Evolutionary conservation across 768 basidiomycete genomes (phyloP).

Genomic region (Hericium coralloides): DNA sequence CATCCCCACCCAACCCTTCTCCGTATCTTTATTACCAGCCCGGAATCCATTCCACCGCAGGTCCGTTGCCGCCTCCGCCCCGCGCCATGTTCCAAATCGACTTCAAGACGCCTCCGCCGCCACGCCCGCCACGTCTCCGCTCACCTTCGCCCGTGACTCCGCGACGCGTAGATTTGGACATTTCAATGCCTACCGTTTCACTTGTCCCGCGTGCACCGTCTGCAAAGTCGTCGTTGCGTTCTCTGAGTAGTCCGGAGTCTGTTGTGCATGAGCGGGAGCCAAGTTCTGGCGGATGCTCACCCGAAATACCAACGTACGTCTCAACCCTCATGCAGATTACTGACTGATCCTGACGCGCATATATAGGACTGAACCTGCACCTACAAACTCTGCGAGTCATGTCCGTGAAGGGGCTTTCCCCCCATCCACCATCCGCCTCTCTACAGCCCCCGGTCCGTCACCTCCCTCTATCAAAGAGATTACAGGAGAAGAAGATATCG

Average conservation of each 20-base stretch:
- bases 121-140: slow-evolving; percentile 54
- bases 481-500: not conserved
- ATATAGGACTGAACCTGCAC: slow-evolving; percentile 14
- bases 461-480: slow-evolving; percentile 5
- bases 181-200: no score
- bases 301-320: not conserved
- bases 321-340: not conserved
- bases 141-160: slow-evolving; percentile 32
- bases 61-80: slow-evolving; percentile 66
- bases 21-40: slow-evolving; percentile 55
- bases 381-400: not conserved
- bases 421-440: slow-evolving; percentile 27
- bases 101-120: slow-evolving; percentile 39
- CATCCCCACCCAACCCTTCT: slow-evolving; percentile 16
- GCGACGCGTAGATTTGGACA: no score
- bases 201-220: no score
- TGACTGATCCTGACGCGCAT: slow-evolving; percentile 9
- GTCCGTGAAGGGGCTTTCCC: slow-evolving; percentile 61
- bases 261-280: not conserved
- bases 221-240: slow-evolving; percentile 5
- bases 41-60: slow-evolving; percentile 61
- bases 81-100: slow-evolving; percentile 39
- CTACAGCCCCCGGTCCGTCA: no score
- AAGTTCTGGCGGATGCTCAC: not conserved
- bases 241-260: not conserved